Evolutionary conservation across 495 filamentous ascomycete genomes (phyloP).

Genomic region (Neurospora cerealis): DNA sequence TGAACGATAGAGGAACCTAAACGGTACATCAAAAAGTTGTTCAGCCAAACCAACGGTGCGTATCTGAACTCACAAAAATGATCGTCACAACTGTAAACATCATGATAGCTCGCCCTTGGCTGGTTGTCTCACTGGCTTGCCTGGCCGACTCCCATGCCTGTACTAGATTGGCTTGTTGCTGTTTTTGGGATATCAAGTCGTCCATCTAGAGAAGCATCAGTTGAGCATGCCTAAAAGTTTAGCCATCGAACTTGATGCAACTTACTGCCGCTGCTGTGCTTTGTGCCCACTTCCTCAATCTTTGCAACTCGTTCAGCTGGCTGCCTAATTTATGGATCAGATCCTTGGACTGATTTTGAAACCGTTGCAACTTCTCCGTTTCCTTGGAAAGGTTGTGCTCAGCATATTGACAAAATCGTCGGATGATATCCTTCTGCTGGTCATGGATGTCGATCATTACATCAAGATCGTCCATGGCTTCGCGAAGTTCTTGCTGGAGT

Average conservation of each 20-base stretch:
- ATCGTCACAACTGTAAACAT: conserved; percentile 56
- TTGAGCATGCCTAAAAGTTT: background rate
- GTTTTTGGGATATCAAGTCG: conserved; percentile 48
- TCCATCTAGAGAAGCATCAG: conserved; percentile 13
- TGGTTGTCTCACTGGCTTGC: conserved; percentile 47
- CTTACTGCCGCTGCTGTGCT: conserved; percentile 20
- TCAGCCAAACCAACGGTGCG: too few species aligned
- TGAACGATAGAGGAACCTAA: conserved; percentile 20
- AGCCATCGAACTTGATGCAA: background rate
- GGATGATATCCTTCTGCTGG: conserved; percentile 46
- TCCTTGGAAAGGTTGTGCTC: conserved; percentile 9
- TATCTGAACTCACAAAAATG: conserved; percentile 29
- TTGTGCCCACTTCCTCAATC: conserved; percentile 14
- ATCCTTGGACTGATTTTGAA: conserved; percentile 19
- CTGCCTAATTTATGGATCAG: conserved; percentile 1
- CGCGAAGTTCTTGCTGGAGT: conserved; percentile 55
- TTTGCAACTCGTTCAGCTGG: conserved; percentile 19
- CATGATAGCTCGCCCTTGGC: conserved; percentile 51
- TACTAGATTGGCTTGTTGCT: conserved; percentile 53
- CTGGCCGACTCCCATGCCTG: conserved; percentile 46
- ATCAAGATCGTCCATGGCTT: conserved; percentile 62
- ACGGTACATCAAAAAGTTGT: too few species aligned
- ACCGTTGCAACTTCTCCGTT: conserved; percentile 10
- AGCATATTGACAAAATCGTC: conserved; percentile 49
- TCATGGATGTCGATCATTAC: conserved; percentile 54